Base-by-base conservation (phyloP, 108 stramenopile species). In the Ochromonas danica region DNA sequence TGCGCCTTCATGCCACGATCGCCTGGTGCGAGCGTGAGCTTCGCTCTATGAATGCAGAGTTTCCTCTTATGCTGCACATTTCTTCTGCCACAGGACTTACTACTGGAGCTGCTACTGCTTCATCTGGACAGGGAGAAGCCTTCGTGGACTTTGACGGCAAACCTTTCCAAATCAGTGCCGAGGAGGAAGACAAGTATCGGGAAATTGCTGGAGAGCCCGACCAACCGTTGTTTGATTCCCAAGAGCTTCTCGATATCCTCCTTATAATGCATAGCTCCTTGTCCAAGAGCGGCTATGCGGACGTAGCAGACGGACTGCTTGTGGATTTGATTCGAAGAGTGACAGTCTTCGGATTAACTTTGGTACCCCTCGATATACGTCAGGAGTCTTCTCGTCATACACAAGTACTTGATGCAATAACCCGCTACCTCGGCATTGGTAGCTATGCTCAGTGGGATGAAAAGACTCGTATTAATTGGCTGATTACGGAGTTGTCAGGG, bases 351-450 rank as follows among this genome's bases (percentile, higher is more conserved):
- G 97, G 97, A 1, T 79, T 93, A 77, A 93, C 92, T 31, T 85
- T 98, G 71, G 90, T 94, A 14, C 95, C 93, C 0, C 85, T 98
- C 71, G 97, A 98, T 82, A 91, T 98, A 35, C 93, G 97, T 22
- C 94, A 98, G 82, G 97, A 98, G 79, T 93, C 92, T 30, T 92
- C 91, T 61, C 87, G 87, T 61, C 97, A 98, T 82, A 92, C 91
- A 0, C 79, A 89, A 77, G 95, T 94, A 6, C 79, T 98, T 72
- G 97, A 96, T 83, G 93, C 95, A 1, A 92, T 98, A 71, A 96
- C 95, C 2, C 88, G 90, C 60, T 88, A 91, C 81, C 82, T 96
- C 43, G 97, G 95, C 0, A 86, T 95, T 30, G 97, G 97, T 1
- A 91, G 92, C 31, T 95, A 93, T 79, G 71, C 82, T 70, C 89